These are phyloP conservation scores for Arachis monticola DNA, from an alignment of 331 rosid genomes.

Conservation along the genomic window DNA sequence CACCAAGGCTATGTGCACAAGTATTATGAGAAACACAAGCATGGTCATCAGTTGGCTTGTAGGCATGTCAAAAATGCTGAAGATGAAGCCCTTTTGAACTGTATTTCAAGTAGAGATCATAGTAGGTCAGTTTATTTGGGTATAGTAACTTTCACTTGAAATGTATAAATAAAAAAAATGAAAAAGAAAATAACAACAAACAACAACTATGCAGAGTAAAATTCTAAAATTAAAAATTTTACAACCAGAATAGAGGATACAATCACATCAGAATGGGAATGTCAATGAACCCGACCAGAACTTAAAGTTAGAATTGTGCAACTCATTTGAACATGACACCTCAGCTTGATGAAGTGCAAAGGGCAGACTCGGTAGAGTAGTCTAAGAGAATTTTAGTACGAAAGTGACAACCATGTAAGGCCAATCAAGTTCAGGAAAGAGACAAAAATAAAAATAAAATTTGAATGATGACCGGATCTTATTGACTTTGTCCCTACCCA, in stretches of 20 bases:
- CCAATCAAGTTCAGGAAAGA: not conserved
- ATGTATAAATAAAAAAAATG: not conserved
- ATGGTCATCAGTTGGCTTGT: not conserved
- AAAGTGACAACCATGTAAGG: not conserved
- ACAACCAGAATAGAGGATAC: not conserved
- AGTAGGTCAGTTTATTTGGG: not conserved
- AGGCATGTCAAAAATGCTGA: not conserved
- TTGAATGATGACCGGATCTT: not conserved
- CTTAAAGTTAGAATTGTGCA: not conserved
- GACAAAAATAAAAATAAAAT: not conserved
- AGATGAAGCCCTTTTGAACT: not conserved
- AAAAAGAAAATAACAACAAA: not conserved
- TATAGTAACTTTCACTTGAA: constrained; percentile 1
- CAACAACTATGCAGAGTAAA: not conserved
- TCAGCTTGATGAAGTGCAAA: not conserved
- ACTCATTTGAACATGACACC: not conserved
- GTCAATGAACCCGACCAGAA: not conserved
- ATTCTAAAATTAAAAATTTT: not conserved
- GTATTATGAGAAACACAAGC: constrained; percentile 41
- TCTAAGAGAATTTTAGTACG: not conserved
- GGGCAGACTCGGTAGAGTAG: not conserved
- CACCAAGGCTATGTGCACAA: constrained; percentile 39
- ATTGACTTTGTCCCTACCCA: not conserved
- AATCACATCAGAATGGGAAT: not conserved
- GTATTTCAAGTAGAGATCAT: not conserved